These are phyloP conservation scores for Cotoneaster glaucophyllus DNA, from an alignment of 306 rosid species.

Conservation along the genomic window DNA sequence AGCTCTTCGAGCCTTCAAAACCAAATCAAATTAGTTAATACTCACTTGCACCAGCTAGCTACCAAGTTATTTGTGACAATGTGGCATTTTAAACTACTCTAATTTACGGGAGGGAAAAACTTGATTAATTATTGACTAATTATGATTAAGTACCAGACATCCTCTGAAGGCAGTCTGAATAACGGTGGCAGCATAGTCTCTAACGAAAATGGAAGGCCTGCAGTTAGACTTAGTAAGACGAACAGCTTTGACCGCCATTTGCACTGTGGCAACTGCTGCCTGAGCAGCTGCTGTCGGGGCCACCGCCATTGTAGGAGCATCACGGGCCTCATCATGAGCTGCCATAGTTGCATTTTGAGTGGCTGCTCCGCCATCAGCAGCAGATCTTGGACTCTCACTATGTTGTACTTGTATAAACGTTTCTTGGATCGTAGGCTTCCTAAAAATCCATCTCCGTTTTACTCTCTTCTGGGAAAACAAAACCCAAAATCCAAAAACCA, in stretches of 20 bases:
- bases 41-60: neutral
- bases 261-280: conserved; percentile 35
- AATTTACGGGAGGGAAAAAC: neutral
- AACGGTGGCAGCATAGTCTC: conserved; percentile 36
- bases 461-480: conserved; percentile 39
- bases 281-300: conserved; percentile 8
- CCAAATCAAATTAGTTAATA: neutral
- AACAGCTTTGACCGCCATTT: conserved; percentile 35
- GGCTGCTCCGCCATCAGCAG: conserved; percentile 6
- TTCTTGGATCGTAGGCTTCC: conserved; percentile 37
- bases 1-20: conserved; percentile 48
- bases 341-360: neutral
- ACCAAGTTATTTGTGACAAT: neutral
- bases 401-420: conserved; percentile 18
- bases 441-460: conserved; percentile 51
- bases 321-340: neutral
- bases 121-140: too few species aligned
- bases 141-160: conserved; percentile 31
- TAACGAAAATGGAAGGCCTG: conserved; percentile 32
- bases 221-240: conserved; percentile 10
- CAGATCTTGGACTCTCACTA: conserved; percentile 7
- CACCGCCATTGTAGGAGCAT: conserved; percentile 36
- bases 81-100: neutral
- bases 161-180: conserved; percentile 56
- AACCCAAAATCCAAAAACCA: neutral